Evolutionary conservation across 257 asterid species (phyloP).

Genomic region (Nicotiana knightiana): DNA sequence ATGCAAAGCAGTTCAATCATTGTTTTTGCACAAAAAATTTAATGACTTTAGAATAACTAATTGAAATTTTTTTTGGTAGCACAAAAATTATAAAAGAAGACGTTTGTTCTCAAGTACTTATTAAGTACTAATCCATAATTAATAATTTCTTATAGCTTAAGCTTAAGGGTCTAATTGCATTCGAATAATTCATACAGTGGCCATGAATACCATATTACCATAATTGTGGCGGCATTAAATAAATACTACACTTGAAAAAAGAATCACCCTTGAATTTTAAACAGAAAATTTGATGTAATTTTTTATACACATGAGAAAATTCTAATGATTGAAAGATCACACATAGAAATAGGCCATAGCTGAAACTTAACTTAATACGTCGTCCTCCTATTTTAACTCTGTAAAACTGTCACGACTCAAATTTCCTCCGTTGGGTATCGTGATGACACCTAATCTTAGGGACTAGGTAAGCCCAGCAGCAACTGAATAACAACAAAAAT

Average conservation of each 20-base stretch:
- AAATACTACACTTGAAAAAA: background rate
- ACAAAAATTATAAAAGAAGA: background rate
- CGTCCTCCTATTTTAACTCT: too few species aligned
- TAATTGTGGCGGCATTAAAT: background rate
- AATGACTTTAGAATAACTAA: background rate
- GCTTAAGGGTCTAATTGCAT: background rate
- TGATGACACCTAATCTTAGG: too few species aligned
- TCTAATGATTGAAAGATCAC: too few species aligned
- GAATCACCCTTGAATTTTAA: background rate
- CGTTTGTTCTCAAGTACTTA: background rate
- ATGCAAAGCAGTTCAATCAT: background rate
- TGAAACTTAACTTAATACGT: too few species aligned
- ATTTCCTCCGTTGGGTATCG: too few species aligned
- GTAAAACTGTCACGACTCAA: too few species aligned
- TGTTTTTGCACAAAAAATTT: too few species aligned
- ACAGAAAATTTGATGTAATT: too few species aligned
- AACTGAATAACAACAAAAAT: too few species aligned
- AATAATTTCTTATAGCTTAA: background rate
- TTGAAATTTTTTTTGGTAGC: background rate
- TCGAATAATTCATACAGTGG: background rate
- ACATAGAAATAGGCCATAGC: too few species aligned
- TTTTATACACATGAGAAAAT: too few species aligned
- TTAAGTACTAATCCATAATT: background rate
- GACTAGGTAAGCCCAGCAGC: too few species aligned
- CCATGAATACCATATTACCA: background rate